Conservation (phyloP, 106 monocot genomes). For the Apostasia ramifera region DNA sequence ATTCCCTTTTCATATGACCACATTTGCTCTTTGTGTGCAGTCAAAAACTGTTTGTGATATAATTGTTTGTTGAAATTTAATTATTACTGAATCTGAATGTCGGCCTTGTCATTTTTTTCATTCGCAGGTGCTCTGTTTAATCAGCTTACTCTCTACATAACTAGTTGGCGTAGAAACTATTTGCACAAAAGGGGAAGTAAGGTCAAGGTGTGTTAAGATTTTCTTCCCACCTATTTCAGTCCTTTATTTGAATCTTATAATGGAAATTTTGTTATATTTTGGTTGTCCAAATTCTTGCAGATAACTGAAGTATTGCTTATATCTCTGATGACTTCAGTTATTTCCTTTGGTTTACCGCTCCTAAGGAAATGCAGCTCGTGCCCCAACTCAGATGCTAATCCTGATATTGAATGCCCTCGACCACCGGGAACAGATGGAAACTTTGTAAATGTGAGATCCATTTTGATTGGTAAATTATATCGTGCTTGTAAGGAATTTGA, state of each 20-base stretch:
- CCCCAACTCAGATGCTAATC: constrained; percentile 61
- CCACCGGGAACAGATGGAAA: constrained; percentile 96
- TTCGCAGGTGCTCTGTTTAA: constrained; percentile 90
- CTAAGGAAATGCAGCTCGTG: constrained; percentile 91
- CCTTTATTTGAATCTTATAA: constrained; percentile 1
- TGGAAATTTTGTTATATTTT: constrained; percentile 1
- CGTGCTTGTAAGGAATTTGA: too few species aligned
- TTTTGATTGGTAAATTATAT: too few species aligned
- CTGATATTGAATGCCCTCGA: constrained; percentile 85
- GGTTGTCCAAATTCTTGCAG: constrained; percentile 28
- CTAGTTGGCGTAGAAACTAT: constrained; percentile 79
- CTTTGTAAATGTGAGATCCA: constrained; percentile 74
- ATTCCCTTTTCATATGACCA: not conserved
- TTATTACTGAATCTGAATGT: too few species aligned
- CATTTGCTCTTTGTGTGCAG: not conserved
- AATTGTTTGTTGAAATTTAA: too few species aligned
- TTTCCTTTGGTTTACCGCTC: constrained; percentile 91
- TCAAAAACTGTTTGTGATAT: too few species aligned
- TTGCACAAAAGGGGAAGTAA: constrained; percentile 84
- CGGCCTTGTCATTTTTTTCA: not conserved
- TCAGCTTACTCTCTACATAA: constrained; percentile 92
- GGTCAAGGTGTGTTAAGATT: constrained; percentile 56
- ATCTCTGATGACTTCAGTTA: constrained; percentile 75
- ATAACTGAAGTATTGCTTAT: constrained; percentile 86
- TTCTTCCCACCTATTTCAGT: not conserved